phyloP scores from a whole-genome alignment of 345 rosid species.

The Eutrema heterophyllum region DNA sequence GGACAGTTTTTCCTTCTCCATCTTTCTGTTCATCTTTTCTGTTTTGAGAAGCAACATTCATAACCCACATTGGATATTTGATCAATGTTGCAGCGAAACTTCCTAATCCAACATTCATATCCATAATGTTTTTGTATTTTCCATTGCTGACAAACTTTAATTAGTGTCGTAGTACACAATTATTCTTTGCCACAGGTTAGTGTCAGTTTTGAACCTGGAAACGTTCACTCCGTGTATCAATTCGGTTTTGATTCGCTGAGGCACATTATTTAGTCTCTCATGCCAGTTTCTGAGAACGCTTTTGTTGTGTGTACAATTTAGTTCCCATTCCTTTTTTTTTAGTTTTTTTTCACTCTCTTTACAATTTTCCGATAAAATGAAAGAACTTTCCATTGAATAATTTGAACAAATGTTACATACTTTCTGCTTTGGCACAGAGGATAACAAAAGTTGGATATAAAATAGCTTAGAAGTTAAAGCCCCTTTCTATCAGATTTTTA shows the following conservation, averaged over 20 bases:
- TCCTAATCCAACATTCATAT: constrained; percentile 71
- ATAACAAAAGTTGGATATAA: neutral
- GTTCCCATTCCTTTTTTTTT: neutral
- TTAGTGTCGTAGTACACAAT: constrained; percentile 39
- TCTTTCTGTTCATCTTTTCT: too few species aligned
- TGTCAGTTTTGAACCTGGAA: constrained; percentile 36
- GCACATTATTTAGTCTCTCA: constrained; percentile 40
- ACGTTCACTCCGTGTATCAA: constrained; percentile 31
- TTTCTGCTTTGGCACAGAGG: neutral
- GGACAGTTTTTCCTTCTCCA: too few species aligned
- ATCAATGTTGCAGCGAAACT: constrained; percentile 62
- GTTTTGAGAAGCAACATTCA: too few species aligned
- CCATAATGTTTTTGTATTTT: constrained; percentile 56
- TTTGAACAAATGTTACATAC: neutral
- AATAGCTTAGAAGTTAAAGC: neutral
- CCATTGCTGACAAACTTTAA: constrained; percentile 38
- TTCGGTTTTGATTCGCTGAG: constrained; percentile 36
- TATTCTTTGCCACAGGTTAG: constrained; percentile 42
- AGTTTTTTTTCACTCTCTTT: neutral
- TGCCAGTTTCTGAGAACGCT: constrained; percentile 40
- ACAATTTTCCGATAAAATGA: neutral
- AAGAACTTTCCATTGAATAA: neutral
- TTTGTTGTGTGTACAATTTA: constrained; percentile 11
- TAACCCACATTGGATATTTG: constrained; percentile 58
- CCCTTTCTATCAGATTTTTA: neutral